phyloP scores from a whole-genome alignment of 2,329 filamentous ascomycete species.

The Alternaria sp. region DNA sequence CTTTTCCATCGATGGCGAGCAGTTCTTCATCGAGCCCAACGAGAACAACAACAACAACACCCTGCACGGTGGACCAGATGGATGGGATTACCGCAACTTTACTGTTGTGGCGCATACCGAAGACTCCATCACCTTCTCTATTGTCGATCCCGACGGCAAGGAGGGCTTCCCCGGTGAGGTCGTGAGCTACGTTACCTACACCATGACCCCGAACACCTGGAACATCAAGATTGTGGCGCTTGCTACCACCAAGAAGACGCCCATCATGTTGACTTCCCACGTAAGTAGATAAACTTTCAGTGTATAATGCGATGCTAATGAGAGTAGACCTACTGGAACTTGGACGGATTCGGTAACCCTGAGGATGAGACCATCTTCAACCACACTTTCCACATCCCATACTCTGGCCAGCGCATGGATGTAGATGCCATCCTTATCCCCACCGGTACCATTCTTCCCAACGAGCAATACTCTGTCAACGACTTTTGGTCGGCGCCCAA shows the following conservation, averaged over 20 bases:
- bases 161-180: constrained; percentile 82
- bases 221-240: constrained; percentile 75
- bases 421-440: constrained; percentile 64
- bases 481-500: constrained; percentile 85
- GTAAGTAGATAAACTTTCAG: constrained; percentile 48
- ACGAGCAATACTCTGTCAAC: constrained; percentile 71
- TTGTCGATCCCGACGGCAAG: constrained; percentile 74
- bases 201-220: constrained; percentile 70
- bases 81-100: constrained; percentile 80
- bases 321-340: constrained; percentile 76
- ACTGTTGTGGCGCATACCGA: constrained; percentile 72
- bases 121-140: constrained; percentile 74
- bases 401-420: constrained; percentile 71
- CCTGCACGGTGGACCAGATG: constrained; percentile 72
- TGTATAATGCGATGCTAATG: neutral
- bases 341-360: constrained; percentile 79
- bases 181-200: constrained; percentile 75
- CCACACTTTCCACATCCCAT: constrained; percentile 75
- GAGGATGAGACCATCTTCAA: constrained; percentile 70
- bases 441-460: constrained; percentile 68
- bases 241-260: constrained; percentile 75
- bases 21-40: constrained; percentile 67
- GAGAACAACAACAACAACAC: constrained; percentile 63
- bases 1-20: constrained; percentile 69
- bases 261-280: constrained; percentile 80